phyloP scores from a whole-genome alignment of 2,329 filamentous ascomycete genomes.

The Trichoderma simmonsii region DNA sequence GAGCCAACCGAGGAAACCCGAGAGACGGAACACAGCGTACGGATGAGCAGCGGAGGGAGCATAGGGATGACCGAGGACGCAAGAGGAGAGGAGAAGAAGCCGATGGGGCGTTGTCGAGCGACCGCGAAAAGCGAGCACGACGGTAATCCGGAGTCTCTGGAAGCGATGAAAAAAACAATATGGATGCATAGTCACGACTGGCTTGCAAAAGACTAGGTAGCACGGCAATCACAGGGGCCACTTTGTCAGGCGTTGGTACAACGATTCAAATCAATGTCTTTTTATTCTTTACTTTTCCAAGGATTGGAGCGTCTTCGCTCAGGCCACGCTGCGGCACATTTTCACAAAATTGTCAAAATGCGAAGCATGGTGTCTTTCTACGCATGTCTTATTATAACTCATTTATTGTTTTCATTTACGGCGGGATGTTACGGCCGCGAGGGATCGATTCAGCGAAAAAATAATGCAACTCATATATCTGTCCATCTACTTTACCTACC shows the following conservation, averaged over 20 bases:
- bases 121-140: conserved; percentile 55
- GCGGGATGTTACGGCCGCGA: not conserved
- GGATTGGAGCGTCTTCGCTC: not conserved
- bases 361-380: conserved; percentile 3
- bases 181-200: not conserved
- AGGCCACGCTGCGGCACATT: not conserved
- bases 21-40: conserved; percentile 31
- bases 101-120: conserved; percentile 36
- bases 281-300: not conserved
- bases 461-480: conserved; percentile 2
- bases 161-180: not conserved
- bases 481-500: not conserved
- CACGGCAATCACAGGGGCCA: not conserved
- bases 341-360: conserved; percentile 15
- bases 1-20: conserved; percentile 36
- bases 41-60: conserved; percentile 34
- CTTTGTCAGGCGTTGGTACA: conserved; percentile 14
- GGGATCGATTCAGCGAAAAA: conserved; percentile 4
- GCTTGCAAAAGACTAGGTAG: not conserved
- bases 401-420: not conserved
- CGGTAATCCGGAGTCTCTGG: conserved; percentile 32
- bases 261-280: not conserved
- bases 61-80: conserved; percentile 37
- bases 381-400: not conserved
- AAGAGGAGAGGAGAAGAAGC: conserved; percentile 49